These are phyloP conservation scores for Gyromitra esculenta DNA, from an alignment of 2,329 filamentous ascomycete species.

Conservation along the genomic window DNA sequence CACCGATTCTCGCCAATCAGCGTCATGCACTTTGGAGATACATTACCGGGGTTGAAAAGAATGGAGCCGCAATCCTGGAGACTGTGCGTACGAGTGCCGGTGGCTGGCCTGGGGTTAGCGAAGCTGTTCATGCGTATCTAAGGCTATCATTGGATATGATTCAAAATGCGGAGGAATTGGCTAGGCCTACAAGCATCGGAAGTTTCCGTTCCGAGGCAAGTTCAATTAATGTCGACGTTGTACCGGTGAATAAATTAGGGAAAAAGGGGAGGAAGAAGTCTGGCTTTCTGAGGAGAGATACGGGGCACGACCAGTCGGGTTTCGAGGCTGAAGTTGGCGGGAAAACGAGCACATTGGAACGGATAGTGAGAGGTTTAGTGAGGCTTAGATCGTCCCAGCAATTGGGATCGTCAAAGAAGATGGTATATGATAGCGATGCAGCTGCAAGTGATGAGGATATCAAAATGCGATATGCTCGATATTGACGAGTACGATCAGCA, in stretches of 20 bases:
- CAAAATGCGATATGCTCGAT: conserved; percentile 43
- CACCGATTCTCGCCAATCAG: conserved; percentile 66
- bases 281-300: conserved; percentile 48
- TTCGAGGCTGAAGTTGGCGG: conserved; percentile 40
- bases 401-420: conserved; percentile 41
- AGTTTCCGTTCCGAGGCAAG: conserved; percentile 53
- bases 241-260: conserved; percentile 44
- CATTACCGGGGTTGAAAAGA: conserved; percentile 68
- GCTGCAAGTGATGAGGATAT: conserved; percentile 46
- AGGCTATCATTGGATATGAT: conserved; percentile 54
- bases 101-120: conserved; percentile 50
- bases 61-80: conserved; percentile 66
- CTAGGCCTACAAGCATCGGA: conserved; percentile 52
- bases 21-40: conserved; percentile 72
- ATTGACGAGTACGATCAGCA: conserved; percentile 4
- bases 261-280: conserved; percentile 47
- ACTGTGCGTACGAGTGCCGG: conserved; percentile 48
- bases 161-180: conserved; percentile 51
- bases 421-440: conserved; percentile 38
- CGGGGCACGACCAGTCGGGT: conserved; percentile 38
- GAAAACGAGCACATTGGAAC: conserved; percentile 54
- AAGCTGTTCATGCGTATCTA: conserved; percentile 51
- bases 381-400: conserved; percentile 50
- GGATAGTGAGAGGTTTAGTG: conserved; percentile 54
- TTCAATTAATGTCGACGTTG: conserved; percentile 34